phyloP scores from a whole-genome alignment of 2,329 filamentous ascomycete genomes.

The Lachnellula hyalina region DNA sequence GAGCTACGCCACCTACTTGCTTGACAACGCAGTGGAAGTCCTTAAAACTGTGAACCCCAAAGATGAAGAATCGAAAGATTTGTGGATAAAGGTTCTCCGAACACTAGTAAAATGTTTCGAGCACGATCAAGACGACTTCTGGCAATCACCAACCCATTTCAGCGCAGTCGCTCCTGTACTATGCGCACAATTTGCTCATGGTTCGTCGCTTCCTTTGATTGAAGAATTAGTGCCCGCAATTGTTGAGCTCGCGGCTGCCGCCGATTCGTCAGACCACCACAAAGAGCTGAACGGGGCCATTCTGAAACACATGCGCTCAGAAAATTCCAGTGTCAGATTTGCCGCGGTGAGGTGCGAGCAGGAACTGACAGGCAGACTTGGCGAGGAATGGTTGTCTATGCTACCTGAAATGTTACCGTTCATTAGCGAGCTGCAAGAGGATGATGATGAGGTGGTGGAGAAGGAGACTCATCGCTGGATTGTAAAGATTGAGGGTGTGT shows the following conservation, averaged over 20 bases:
- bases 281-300: constrained; percentile 80
- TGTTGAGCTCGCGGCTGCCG: constrained; percentile 71
- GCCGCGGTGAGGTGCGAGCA: constrained; percentile 80
- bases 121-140: constrained; percentile 92
- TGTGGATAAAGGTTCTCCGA: constrained; percentile 66
- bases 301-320: constrained; percentile 71
- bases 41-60: constrained; percentile 44
- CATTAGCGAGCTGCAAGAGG: constrained; percentile 92
- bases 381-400: constrained; percentile 89
- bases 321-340: constrained; percentile 66
- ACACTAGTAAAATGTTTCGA: constrained; percentile 73
- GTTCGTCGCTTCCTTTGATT: constrained; percentile 38
- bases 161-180: constrained; percentile 64
- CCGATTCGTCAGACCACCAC: constrained; percentile 82
- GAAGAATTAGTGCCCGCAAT: constrained; percentile 66
- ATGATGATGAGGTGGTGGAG: constrained; percentile 92
- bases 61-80: constrained; percentile 46
- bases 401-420: constrained; percentile 94
- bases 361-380: constrained; percentile 69
- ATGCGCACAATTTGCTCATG: constrained; percentile 57
- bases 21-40: constrained; percentile 67
- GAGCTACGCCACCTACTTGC: constrained; percentile 77
- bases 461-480: constrained; percentile 88
- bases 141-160: constrained; percentile 89
- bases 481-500: constrained; percentile 76